A percentile compares a stretch with the other conserved stretches of the same genome.
Evolutionary conservation across 768 basidiomycete species (phyloP).

Genomic region (Boletellus ananiceps): DNA sequence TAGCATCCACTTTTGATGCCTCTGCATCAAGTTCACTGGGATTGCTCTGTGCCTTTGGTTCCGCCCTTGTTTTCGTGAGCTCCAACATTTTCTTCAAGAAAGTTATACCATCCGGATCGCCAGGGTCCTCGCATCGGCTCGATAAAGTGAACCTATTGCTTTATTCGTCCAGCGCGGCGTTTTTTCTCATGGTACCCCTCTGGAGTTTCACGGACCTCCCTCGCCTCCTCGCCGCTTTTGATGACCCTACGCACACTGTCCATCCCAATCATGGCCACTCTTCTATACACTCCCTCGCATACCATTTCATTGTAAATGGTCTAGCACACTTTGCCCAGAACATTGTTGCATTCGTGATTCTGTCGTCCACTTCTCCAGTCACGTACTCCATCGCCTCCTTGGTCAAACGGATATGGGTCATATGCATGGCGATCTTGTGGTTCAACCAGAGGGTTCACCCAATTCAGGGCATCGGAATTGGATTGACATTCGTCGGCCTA

Average conservation of each 20-base stretch:
- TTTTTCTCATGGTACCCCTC: slow-evolving; percentile 92
- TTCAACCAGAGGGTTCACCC: slow-evolving; percentile 84
- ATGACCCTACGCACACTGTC: slow-evolving; percentile 38
- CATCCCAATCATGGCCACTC: slow-evolving; percentile 45
- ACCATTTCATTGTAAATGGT: slow-evolving; percentile 91
- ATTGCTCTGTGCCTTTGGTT: slow-evolving; percentile 93
- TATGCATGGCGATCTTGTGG: slow-evolving; percentile 97
- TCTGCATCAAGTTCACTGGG: slow-evolving; percentile 83
- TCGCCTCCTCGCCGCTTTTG: slow-evolving; percentile 47
- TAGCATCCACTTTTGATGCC: slow-evolving; percentile 91
- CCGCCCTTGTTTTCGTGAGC: slow-evolving; percentile 93
- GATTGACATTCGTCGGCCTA: slow-evolving; percentile 82
- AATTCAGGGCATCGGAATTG: slow-evolving; percentile 86
- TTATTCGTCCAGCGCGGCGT: slow-evolving; percentile 92
- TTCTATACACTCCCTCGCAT: slow-evolving; percentile 58
- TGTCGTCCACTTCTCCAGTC: slow-evolving; percentile 94
- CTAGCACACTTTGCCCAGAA: slow-evolving; percentile 96
- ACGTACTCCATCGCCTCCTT: slow-evolving; percentile 98
- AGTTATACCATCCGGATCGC: slow-evolving; percentile 71
- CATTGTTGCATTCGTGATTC: slow-evolving; percentile 94
- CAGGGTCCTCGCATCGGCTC: slow-evolving; percentile 63
- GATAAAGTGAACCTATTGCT: slow-evolving; percentile 96
- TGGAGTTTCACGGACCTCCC: slow-evolving; percentile 90
- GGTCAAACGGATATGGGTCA: slow-evolving; percentile 96
- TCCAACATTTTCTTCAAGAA: slow-evolving; percentile 99